phyloP scores from a whole-genome alignment of 352 stramenopile species.

The Globisporangium paddicum region DNA sequence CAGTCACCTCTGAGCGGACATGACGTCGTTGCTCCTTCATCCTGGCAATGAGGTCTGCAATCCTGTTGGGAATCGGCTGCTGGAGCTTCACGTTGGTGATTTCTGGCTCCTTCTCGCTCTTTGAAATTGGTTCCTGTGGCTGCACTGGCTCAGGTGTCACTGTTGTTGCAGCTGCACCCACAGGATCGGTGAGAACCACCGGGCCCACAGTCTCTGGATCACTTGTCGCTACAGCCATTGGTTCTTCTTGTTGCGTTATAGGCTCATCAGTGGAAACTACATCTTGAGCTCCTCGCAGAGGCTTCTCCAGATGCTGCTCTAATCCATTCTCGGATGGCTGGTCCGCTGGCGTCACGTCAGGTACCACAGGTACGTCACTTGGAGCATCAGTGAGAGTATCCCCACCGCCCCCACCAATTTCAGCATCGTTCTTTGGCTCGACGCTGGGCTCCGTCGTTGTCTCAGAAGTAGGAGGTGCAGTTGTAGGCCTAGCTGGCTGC shows the following conservation, averaged over 20 bases:
- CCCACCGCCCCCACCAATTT: not conserved
- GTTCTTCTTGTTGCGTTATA: not conserved
- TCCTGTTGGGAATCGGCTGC: conserved; percentile 11
- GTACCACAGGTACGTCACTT: not conserved
- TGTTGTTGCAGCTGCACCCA: too few species aligned
- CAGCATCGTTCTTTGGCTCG: not conserved
- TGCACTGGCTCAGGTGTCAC: not conserved
- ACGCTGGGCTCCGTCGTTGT: not conserved
- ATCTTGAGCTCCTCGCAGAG: not conserved
- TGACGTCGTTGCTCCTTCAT: conserved; percentile 19
- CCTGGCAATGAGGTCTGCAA: conserved; percentile 20
- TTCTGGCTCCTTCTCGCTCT: not conserved
- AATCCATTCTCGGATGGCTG: not conserved
- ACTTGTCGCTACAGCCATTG: not conserved
- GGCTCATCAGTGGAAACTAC: not conserved
- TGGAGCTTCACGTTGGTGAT: not conserved
- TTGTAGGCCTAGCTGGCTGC: not conserved
- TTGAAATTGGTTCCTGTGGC: not conserved
- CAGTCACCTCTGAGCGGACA: not conserved
- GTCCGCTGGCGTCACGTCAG: not conserved
- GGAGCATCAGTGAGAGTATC: not conserved
- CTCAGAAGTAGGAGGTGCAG: not conserved
- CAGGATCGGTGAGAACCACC: not conserved
- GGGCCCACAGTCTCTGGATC: not conserved
- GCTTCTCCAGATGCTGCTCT: not conserved